A percentile compares a stretch with the other conserved stretches of the same genome.
Evolutionary conservation across 768 basidiomycete genomes (phyloP).

Genomic region (Pleurotus platypus): DNA sequence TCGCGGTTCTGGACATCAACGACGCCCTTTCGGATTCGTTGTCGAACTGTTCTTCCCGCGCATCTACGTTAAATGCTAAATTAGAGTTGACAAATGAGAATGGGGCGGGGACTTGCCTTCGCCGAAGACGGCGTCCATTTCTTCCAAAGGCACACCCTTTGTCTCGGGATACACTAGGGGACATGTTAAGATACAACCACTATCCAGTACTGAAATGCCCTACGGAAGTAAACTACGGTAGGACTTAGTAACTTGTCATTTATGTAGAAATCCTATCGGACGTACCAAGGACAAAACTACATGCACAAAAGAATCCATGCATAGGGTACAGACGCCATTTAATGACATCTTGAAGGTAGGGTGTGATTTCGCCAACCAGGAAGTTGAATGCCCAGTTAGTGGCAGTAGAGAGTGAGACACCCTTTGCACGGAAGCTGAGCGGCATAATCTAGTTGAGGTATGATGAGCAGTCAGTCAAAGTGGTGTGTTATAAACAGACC

Average conservation of each 20-base stretch:
- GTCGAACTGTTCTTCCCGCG: slow-evolving; percentile 58
- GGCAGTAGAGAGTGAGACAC: slow-evolving; percentile 92
- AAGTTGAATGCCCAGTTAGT: slow-evolving; percentile 91
- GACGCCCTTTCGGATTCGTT: slow-evolving; percentile 63
- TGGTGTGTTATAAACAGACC: slow-evolving; percentile 30
- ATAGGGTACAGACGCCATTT: slow-evolving; percentile 92
- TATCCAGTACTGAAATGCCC: slow-evolving; percentile 21
- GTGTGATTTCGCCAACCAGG: slow-evolving; percentile 85
- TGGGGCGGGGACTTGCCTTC: slow-evolving; percentile 55
- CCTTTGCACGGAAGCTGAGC: slow-evolving; percentile 84
- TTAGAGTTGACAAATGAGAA: background rate
- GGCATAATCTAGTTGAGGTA: slow-evolving; percentile 73
- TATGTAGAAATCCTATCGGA: slow-evolving; percentile 12
- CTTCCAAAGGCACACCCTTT: slow-evolving; percentile 82
- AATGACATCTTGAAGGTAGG: slow-evolving; percentile 82
- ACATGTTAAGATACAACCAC: background rate
- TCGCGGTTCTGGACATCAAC: slow-evolving; percentile 35
- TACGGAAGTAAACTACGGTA: slow-evolving; percentile 68
- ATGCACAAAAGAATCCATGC: slow-evolving; percentile 90
- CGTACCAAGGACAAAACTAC: slow-evolving; percentile 78
- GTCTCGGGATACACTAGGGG: slow-evolving; percentile 79
- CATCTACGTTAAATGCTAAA: background rate
- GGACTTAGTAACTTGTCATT: slow-evolving; percentile 9
- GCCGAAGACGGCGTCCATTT: slow-evolving; percentile 88
- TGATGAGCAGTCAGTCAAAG: no score